These are phyloP conservation scores for Plasmodium vinckei DNA, from an alignment of 169 alveolate species.

Conservation along the genomic window DNA sequence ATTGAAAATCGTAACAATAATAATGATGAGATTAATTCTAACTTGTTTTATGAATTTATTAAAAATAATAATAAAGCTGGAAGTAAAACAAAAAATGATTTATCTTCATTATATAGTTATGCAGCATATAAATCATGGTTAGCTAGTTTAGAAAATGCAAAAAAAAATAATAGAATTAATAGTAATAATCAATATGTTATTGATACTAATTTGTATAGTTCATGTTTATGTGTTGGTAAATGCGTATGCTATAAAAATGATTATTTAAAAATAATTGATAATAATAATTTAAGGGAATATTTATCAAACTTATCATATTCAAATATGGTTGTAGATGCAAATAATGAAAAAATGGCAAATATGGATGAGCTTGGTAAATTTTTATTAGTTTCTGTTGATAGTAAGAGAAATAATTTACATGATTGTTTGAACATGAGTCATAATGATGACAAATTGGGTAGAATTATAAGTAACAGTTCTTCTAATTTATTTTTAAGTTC, in stretches of 20 bases:
- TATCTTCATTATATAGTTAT: constrained; percentile 12
- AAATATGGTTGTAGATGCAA: constrained; percentile 13
- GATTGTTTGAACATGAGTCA: too few relatives aligned
- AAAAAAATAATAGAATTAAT: not conserved
- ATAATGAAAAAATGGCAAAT: constrained; percentile 16
- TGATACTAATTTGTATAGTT: too few relatives aligned
- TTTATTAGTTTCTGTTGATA: constrained; percentile 15
- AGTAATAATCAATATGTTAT: not conserved
- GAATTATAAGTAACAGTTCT: too few relatives aligned
- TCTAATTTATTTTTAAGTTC: too few relatives aligned
- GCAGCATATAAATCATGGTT: constrained; percentile 10
- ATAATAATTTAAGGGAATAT: constrained; percentile 15
- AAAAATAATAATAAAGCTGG: not conserved
- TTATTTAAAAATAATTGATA: not conserved
- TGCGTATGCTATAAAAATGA: not conserved
- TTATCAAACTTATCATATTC: constrained; percentile 14
- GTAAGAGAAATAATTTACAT: too few relatives aligned
- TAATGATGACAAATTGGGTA: too few relatives aligned
- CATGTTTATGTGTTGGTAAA: too few relatives aligned
- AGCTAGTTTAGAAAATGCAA: not conserved
- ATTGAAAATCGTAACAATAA: not conserved
- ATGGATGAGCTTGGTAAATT: constrained; percentile 51
- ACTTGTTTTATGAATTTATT: not conserved
- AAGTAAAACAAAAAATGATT: constrained; percentile 6
- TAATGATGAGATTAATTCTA: constrained; percentile 4